phyloP scores from a whole-genome alignment of 805 yeast genomes.

The Wickerhamiella domercqiae region DNA sequence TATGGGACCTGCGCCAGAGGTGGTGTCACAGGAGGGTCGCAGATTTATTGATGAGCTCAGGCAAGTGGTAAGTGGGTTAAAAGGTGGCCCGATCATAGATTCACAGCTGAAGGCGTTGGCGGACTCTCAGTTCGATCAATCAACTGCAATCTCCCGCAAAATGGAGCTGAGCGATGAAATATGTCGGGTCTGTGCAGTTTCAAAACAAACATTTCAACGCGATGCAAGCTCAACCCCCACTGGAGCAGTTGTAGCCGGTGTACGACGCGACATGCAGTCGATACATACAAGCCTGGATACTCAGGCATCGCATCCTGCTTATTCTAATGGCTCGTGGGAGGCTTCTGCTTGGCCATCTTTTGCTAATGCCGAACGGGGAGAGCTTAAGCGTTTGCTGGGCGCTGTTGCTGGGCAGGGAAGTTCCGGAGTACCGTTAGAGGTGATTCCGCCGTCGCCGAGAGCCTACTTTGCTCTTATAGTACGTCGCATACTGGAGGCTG shows the following conservation, averaged over 20 bases:
- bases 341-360: conserved; percentile 29
- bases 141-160: not conserved
- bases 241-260: conserved; percentile 1
- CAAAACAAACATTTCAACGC: conserved; percentile 7
- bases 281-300: not conserved
- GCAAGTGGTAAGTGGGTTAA: conserved; percentile 12
- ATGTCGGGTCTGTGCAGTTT: conserved; percentile 22
- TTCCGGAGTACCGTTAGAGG: not conserved
- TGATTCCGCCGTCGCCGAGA: conserved; percentile 29
- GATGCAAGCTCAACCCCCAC: not conserved
- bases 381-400: conserved; percentile 18
- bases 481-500: conserved; percentile 28
- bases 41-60: conserved; percentile 22
- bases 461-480: conserved; percentile 29
- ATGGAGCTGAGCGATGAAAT: conserved; percentile 29
- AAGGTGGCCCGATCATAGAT: conserved; percentile 12
- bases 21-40: conserved; percentile 18
- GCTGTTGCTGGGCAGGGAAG: conserved; percentile 3
- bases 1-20: conserved; percentile 1
- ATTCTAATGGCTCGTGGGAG: conserved; percentile 17
- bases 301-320: conserved; percentile 19
- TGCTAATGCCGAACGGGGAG: conserved; percentile 24
- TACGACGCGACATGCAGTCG: not conserved
- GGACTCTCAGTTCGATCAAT: not conserved
- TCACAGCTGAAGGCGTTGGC: conserved; percentile 16